These are phyloP conservation scores for Arabidopsis suecica DNA, from an alignment of 345 rosid genomes.

Conservation along the genomic window DNA sequence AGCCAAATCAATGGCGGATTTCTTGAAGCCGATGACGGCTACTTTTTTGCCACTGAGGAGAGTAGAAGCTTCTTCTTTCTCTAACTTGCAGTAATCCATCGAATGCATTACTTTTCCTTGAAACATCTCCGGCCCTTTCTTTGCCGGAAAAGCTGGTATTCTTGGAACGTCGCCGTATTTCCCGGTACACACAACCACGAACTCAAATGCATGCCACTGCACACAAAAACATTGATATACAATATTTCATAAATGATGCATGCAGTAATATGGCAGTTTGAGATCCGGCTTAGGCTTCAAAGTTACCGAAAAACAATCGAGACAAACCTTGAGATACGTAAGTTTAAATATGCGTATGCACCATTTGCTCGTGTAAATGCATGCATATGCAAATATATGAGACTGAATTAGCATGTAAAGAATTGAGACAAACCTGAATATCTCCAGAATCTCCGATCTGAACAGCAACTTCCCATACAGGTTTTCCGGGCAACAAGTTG, in stretches of 20 bases:
- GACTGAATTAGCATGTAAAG: neutral
- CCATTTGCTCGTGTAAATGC: neutral
- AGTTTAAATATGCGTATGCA: neutral
- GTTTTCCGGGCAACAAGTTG: slow-evolving; percentile 59
- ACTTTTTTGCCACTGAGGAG: slow-evolving; percentile 72
- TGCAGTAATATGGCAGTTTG: slow-evolving; percentile 6
- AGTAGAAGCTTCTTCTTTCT: slow-evolving; percentile 60
- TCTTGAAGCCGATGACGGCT: slow-evolving; percentile 76
- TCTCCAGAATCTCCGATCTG: slow-evolving; percentile 54
- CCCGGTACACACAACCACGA: slow-evolving; percentile 74
- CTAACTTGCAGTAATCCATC: slow-evolving; percentile 83
- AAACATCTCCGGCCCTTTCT: slow-evolving; percentile 71
- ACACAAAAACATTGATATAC: neutral
- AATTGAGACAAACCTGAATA: slow-evolving; percentile 57
- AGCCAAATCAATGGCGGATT: slow-evolving; percentile 95
- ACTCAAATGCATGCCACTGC: slow-evolving; percentile 84
- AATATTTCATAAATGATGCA: slow-evolving; percentile 22
- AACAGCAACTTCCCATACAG: slow-evolving; percentile 87
- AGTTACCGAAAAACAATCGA: neutral
- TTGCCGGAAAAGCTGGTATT: slow-evolving; percentile 57
- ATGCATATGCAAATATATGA: slow-evolving; percentile 8
- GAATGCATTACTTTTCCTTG: slow-evolving; percentile 75
- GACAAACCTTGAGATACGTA: too few relatives aligned
- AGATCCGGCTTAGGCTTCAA: neutral
- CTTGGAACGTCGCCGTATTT: slow-evolving; percentile 81